Base-by-base conservation (phyloP, 1,139 yeast species). In the Yamadazyma atlantica region DNA sequence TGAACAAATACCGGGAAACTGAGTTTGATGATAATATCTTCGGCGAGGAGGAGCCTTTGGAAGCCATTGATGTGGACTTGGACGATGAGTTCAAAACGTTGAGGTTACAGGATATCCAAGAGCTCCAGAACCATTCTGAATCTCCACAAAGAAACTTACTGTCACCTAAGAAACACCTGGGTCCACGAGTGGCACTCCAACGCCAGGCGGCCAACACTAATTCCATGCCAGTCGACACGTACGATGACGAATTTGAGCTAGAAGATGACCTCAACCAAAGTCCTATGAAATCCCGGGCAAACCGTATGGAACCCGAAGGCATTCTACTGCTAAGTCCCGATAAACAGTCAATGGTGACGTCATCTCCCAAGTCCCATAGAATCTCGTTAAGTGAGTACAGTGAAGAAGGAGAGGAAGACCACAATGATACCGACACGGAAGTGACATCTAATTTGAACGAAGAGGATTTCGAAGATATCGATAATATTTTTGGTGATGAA, bases 381-480 rank as follows among this genome's bases (percentile, higher is more conserved):
- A 56, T 55, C 32, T 47, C 66, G 4, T 45, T 66, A 30, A 59
- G 66, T 39, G 69, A 65, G 26, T 66, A 64, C 39, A 64, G 71
- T 43, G 73, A 66, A 40, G 30, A 28, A 11, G 30, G 30, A 28
- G 30, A 28, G 12, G 21, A 26, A 12, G 29, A 16, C 14, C 15
- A 13, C 4, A 26, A 28, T 7, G 30, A 54, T 8, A 58, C 62
- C 29, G 72, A 64, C 21, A 69, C 76, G 1, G 73, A 68, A 34
- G 58, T 62, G 26, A 69, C 75, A 0, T 63, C 69, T 2, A 65
- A 68, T 33, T 53, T 68, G 41, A 59, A 66, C 35, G 74, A 66
- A 29, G 70, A 66, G 3, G 75, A 64, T 29, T 66, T 69, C 44
- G 73, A 67, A 36, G 71, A 67, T 31, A 47, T 69, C 33, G 75